Evolutionary conservation across 2,329 filamentous ascomycete species (phyloP), one percentile per base, ranked within the genome.

Genomic region (Macrophomina tecta): DNA sequence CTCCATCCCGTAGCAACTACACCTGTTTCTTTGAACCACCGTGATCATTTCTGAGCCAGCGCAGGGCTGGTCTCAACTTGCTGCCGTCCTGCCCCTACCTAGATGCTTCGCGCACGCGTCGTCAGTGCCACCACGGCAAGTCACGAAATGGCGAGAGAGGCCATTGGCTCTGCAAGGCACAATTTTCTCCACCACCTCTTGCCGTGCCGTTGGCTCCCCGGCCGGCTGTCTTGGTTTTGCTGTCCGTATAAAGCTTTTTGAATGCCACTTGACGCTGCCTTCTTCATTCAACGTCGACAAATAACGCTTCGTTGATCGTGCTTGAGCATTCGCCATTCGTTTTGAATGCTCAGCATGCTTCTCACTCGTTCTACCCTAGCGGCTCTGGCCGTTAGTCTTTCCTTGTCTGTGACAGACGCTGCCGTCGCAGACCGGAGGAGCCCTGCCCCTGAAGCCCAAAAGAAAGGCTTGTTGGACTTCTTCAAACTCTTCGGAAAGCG

Each of bases 281-380:
- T 45, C 52, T 48, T n/a, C 53, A 49, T 28, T 45, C 42, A 49
- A 40, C 48, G 49, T 63, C 38, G 38, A 40, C 42, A 52, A 23
- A 16, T 36, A 34, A 67, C 65, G 51, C 38, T 67, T 67, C 56
- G 28, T 63, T 67, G 58, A 46, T 63, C 64, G 65, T 63, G 58
- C 65, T 62, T 16, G 65, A 67, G 65, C 71, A 64, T 49, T 64
- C 52, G 67, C 53, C 69, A 65, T 66, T 73, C 69, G 62, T 69
- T 70, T 75, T 68, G 74, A 72, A 72, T 74, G 71, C 73, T 77
- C 73, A 69, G 72, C 72, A 77, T 77, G 76, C 71, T 71, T 68
- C 69, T 77, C 71, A 68, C 68, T 74, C 73, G 64, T 72, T 75
- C 73, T n/a, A 68, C 73, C 7, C 51, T 64, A 30, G 65, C 71